Evolutionary conservation across 768 basidiomycete species (phyloP), one percentile per base, ranked within the genome.

Genomic region (Boletus pseudo-olivaceus): DNA sequence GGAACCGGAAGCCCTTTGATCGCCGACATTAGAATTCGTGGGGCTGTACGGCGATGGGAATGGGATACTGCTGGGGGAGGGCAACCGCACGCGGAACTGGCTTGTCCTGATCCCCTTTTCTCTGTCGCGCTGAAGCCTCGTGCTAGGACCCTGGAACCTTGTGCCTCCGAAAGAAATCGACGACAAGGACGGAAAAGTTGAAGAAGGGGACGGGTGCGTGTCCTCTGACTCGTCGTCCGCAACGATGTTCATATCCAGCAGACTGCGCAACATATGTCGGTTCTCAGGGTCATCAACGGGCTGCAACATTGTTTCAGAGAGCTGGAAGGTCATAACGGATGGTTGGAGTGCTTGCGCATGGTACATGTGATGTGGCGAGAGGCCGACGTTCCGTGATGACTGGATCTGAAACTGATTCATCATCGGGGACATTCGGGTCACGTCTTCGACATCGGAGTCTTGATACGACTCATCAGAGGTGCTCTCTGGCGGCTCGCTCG

Each of bases 271-370:
- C 47, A 60, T 53, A 17, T 61, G 59, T 9, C 50, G 54, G 26
- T 63, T 65, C 23, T 72, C 70, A 5, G 67, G 65, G 44, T 69
- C 67, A 5, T 70, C 50, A 17, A 69, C 54, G 26, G 53, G 70
- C 34, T 52, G 65, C 29, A 68, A 17, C 45, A 59, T 42, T 41
- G 56, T 49, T 30, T 66, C 51, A 6, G 68, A 65, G 17, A 70
- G 63, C 37, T 59, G 69, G 30, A 70, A 72, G 2, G 70, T 70
- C 67, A 70, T 61, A 23, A 72, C 53, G 1, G 59, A 63, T 5
- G 69, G 69, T 1, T 58, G 61, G 37, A 62, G 59, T 5, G 62
- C 46, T 37, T 58, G 66, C 8, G 55, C 30, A 10, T 17, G 55
- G 44, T 56, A 33, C 34, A 34, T 43, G 37, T 59, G 56, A 3